phyloP scores from a whole-genome alignment of 148 eudicot genomes.

The Gaultheria prostrata region DNA sequence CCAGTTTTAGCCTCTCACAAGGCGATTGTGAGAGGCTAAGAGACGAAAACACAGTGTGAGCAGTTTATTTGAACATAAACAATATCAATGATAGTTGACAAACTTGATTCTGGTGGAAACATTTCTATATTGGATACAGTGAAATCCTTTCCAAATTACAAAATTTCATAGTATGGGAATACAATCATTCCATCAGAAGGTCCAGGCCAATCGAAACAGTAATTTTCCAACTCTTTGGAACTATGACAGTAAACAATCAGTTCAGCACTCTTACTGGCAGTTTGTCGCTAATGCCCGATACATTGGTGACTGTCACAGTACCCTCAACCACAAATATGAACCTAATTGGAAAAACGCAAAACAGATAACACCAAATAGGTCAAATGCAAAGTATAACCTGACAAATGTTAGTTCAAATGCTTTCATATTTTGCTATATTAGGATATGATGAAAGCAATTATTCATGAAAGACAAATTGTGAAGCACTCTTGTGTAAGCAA shows the following conservation, averaged over 20 bases:
- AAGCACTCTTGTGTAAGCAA: not conserved
- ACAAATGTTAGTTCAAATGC: not conserved
- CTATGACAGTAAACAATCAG: not conserved
- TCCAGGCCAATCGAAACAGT: not conserved
- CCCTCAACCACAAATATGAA: slow-evolving; percentile 85
- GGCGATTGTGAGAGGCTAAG: not conserved
- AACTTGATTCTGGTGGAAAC: not conserved
- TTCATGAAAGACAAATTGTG: not conserved
- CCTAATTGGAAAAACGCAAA: slow-evolving; percentile 44
- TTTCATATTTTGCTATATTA: not conserved
- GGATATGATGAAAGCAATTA: not conserved
- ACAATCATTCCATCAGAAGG: not conserved
- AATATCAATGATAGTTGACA: not conserved
- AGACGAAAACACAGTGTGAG: not conserved
- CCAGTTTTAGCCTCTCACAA: not conserved
- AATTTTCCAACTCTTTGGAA: not conserved
- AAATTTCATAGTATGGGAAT: not conserved
- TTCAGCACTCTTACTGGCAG: slow-evolving; percentile 44
- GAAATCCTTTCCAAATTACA: not conserved
- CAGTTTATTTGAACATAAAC: not conserved
- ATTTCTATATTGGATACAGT: not conserved
- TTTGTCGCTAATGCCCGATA: slow-evolving; percentile 45
- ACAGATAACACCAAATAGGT: slow-evolving; percentile 8
- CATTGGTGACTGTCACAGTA: slow-evolving; percentile 47
- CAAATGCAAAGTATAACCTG: not conserved